Evolutionary conservation across 805 yeast genomes (phyloP).

Genomic region (Lachancea mirantina): DNA sequence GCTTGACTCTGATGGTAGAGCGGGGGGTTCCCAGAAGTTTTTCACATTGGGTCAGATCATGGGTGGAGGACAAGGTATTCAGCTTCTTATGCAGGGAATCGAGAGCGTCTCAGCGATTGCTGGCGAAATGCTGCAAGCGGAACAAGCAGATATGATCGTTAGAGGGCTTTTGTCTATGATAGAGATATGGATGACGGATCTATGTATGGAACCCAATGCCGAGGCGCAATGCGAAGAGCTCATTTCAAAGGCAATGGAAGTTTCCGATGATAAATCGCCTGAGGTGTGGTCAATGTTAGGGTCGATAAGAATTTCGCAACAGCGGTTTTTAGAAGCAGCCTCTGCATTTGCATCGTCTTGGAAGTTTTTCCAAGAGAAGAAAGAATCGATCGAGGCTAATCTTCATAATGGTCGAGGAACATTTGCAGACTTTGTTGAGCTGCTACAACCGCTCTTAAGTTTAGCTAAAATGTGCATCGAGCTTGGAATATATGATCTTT

Average conservation of each 20-base stretch:
- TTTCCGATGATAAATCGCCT: constrained; percentile 53
- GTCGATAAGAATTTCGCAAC: constrained; percentile 86
- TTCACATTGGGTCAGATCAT: constrained; percentile 85
- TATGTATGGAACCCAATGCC: constrained; percentile 90
- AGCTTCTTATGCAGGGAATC: constrained; percentile 56
- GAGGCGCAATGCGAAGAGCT: constrained; percentile 71
- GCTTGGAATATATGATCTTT: constrained; percentile 60
- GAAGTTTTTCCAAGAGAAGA: constrained; percentile 54
- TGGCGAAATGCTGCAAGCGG: constrained; percentile 27
- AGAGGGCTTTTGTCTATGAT: constrained; percentile 79
- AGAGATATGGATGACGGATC: constrained; percentile 96
- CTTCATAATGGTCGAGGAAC: constrained; percentile 29
- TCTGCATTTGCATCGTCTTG: constrained; percentile 63
- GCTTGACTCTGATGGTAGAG: constrained; percentile 56
- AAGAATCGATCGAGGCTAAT: constrained; percentile 40
- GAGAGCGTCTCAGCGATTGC: constrained; percentile 28
- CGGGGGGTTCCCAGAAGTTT: constrained; percentile 70
- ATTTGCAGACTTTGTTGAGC: constrained; percentile 48
- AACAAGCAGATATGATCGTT: constrained; percentile 51
- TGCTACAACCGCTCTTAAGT: constrained; percentile 66
- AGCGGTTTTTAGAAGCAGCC: constrained; percentile 61
- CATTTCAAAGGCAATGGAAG: constrained; percentile 53
- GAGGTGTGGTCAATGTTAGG: constrained; percentile 80
- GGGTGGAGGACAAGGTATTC: constrained; percentile 73
- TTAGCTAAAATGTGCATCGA: constrained; percentile 73